Evolutionary conservation across 1,284 basidiomycete genomes (phyloP), one percentile per base, ranked within the genome.

Genomic region (Cutaneotrichosporon spelunceum): DNA sequence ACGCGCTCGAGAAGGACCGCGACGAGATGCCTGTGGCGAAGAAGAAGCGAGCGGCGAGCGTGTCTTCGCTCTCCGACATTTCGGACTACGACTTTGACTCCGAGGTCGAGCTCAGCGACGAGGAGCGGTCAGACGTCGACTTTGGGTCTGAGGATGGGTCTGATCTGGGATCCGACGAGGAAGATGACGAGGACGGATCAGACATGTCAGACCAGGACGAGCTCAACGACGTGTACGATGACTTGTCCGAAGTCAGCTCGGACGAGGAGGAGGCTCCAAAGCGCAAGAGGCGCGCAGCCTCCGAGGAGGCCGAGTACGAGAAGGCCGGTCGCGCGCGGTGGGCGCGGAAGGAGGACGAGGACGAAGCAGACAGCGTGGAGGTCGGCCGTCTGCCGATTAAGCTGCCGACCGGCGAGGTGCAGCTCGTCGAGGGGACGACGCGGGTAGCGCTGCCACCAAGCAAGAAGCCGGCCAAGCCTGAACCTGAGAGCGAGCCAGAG

Each of bases 361-460:
- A n/a, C n/a, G 68, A 71, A 23, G 69, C 69, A 33, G 71, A 73
- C 44, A 61, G 65, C 21, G 70, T 75, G 21, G 73, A 83, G 57
- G 84, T 93, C 54, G 83, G 85, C 57, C 83, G 89, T 48, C 81
- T 95, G 53, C 92, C 92, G 11, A 93, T 93, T 73, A 95, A 94
- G 76, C 82, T 93, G 3, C 83, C 87, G 4, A 84, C 89, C 62
- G 92, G 92, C 2, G 85, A 84, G 63, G 83, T 95, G 64, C 84
- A 87, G 65, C 68, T 67, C 24, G 73, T 76, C 14, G 71, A 68
- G 59, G 79, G 78, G 21, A 73, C 72, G n/a, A 79, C 72, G 24
- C 67, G 53, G 65, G 83, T 80, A 45, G 83, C 83, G 60, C 66
- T 81, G 19, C 72, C 78, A 21, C 68, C 67, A 14, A 56, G 61